Evolutionary conservation across 768 basidiomycete species (phyloP), one percentile per base, ranked within the genome.

Genomic region (Suillus alpinus): DNA sequence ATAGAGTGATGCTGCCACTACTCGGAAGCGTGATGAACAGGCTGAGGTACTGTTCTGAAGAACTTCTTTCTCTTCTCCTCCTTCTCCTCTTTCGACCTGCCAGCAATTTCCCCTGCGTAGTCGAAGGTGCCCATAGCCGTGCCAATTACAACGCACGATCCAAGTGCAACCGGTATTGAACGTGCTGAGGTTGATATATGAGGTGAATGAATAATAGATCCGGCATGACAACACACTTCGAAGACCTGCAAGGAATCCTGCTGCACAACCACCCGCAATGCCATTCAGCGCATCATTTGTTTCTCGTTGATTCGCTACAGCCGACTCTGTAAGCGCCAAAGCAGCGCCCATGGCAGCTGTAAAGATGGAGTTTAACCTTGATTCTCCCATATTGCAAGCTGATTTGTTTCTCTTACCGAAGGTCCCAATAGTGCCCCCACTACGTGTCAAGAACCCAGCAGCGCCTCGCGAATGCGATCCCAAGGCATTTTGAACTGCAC

Each of bases 211-310:
- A 41, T 23, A 43, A 23, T 36, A 32, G 14, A 36, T 57, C 47
- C 49, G 47, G 26, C 3, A 46, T 26, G 12, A 41, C 52, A 59
- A 76, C 83, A 43, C 68, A 94, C 92, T 83, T 79, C 92, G 83
- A 59, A 95, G 75, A 57, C 95, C 95, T 34, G 92, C 92, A 63
- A 96, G 76, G 76, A 96, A 94, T 50, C 95, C 95, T 56, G 94
- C 94, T 52, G 94, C 94, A 77, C 94, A 96, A 59, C 90, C 95
- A 58, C 91, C 95, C 56, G 86, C 85, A 50, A 88, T 89, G 53
- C 91, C 89, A 68, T 94, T 97, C 62, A 91, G 68, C 44, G 88
- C 80, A 71, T 98, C 95, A 63, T 93, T 81, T 65, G 78, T 86
- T 74, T 86, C 81, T 59, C 94, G 84, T 62, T 86, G 77, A 75